phyloP scores from a whole-genome alignment of 352 stramenopile species.

The Plasmopara viticola region DNA sequence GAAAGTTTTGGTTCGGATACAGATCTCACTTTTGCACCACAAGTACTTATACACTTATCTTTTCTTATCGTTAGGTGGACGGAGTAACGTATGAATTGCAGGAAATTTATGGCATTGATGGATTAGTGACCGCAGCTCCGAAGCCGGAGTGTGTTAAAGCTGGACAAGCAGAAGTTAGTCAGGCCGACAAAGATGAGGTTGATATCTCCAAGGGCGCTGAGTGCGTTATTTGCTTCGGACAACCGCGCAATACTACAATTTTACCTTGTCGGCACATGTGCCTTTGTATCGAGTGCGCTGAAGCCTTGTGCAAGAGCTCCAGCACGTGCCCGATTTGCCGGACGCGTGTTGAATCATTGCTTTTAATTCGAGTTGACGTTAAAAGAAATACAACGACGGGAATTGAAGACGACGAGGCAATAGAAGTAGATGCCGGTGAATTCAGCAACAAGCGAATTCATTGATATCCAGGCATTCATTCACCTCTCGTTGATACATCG shows the following conservation, averaged over 20 bases:
- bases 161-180: constrained; percentile 19
- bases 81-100: constrained; percentile 80
- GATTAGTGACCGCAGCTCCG: constrained; percentile 43
- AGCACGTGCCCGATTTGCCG: constrained; percentile 82
- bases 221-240: constrained; percentile 84
- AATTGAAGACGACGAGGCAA: constrained; percentile 13
- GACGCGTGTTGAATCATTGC: constrained; percentile 60
- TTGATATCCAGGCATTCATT: no score
- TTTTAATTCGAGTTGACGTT: constrained; percentile 69
- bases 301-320: constrained; percentile 56
- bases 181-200: constrained; percentile 35
- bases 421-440: constrained; percentile 15
- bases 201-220: constrained; percentile 73
- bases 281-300: constrained; percentile 72
- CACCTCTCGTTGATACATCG: no score
- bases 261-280: constrained; percentile 85
- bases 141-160: constrained; percentile 29
- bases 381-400: constrained; percentile 30
- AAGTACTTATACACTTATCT: constrained; percentile 3
- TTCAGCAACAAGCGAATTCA: background rate
- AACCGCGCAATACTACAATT: constrained; percentile 76
- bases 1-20: constrained; percentile 44
- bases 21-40: background rate
- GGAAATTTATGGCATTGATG: constrained; percentile 86
- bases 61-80: constrained; percentile 33